Evolutionary conservation across 2,329 filamentous ascomycete species (phyloP), one percentile per base, ranked within the genome.

Genomic region (Hawksworthiomyces lignivorus): DNA sequence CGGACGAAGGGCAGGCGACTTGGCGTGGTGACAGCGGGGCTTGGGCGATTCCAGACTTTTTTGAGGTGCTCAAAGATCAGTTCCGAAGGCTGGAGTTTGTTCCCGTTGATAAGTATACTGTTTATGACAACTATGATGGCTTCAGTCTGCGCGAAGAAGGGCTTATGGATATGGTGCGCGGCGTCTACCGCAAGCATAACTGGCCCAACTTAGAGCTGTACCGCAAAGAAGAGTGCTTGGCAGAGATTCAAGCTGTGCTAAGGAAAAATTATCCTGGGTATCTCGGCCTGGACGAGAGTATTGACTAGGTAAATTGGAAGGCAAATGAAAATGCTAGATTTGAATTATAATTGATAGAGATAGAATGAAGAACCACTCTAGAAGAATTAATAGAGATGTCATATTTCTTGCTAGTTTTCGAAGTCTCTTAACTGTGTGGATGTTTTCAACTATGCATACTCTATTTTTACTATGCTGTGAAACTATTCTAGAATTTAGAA

Each of bases 181-280:
- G 51, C 8, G 51, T 62, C 19, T 62, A 59, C 38, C 51, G 52
- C 9, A 48, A 53, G 21, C 50, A 62, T 37, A 54, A 58, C 17
- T 62, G 58, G 59, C 60, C 57, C 7, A 41, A 58, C 30, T 38
- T 52, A 22, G 39, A 47, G 27, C 36, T 26, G 6, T 63, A 60
- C 45, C 50, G 49, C 22, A 59, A 55, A 46, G 41, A 50, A 31
- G 55, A 60, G 30, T 57, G 54, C 46, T 37, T 53, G 29, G 29
- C 37, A 10, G 37, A 39, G 29, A 32, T 39, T n/a, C 22, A 20
- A 21, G 15, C 21, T 15, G 18, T 26, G 3, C 29, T 39, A 29
- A 19, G 17, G 1, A 19, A 18, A 9, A 17, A 29, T 10, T 39
- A 29, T 19, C 36, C 36, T 11, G 8, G 29, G n/a, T n/a, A n/a